Conservation (phyloP, 257 asterid species). For the Handroanthus guayacan region DNA sequence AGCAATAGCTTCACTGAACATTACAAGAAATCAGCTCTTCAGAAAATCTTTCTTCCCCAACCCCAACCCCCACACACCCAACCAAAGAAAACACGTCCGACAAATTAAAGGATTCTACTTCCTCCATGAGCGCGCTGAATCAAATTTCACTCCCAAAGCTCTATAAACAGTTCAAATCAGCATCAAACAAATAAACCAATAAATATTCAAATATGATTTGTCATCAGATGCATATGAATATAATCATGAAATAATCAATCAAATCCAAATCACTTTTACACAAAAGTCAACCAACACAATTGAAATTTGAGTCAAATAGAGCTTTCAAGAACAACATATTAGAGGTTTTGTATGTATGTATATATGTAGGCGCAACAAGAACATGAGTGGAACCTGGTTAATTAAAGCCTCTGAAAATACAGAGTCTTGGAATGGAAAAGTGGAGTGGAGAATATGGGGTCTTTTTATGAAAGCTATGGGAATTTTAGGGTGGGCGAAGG, state of each 20-base stretch:
- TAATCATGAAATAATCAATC: slow-evolving; percentile 17
- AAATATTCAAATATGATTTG: not conserved
- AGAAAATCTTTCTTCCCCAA: not conserved
- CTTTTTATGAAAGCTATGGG: slow-evolving; percentile 9
- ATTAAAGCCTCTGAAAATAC: not conserved
- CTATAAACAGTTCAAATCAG: slow-evolving; percentile 18
- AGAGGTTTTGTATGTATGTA: not conserved
- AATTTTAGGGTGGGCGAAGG: slow-evolving; percentile 8
- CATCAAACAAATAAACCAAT: slow-evolving; percentile 4
- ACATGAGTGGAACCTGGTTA: slow-evolving; percentile 25
- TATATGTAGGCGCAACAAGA: not conserved
- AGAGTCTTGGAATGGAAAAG: slow-evolving; percentile 14
- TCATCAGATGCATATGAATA: not conserved
- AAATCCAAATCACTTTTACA: not conserved
- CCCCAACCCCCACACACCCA: too few relatives aligned
- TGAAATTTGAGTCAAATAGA: not conserved
- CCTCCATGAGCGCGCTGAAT: not conserved
- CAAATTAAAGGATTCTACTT: slow-evolving; percentile 13
- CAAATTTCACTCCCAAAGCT: slow-evolving; percentile 12
- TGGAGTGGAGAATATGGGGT: slow-evolving; percentile 16
- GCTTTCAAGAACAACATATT: not conserved
- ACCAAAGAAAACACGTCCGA: not conserved
- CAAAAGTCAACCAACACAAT: slow-evolving; percentile 31
- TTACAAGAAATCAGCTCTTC: not conserved
- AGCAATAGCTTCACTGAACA: slow-evolving; percentile 12